Evolutionary conservation across 352 stramenopile genomes (phyloP).

Genomic region (Pythium brassicae): DNA sequence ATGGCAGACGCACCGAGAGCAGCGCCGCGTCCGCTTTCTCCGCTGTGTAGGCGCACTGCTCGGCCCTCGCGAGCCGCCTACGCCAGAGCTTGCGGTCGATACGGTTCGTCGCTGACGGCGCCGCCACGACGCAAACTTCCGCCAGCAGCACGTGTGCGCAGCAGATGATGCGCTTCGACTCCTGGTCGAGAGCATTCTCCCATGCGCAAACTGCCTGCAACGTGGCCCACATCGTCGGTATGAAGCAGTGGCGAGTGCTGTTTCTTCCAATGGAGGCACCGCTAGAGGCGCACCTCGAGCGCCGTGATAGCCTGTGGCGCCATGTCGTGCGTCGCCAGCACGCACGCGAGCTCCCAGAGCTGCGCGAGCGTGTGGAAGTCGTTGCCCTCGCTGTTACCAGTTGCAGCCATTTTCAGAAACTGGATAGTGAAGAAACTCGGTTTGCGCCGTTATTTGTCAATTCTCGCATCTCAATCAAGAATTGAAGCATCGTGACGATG

Average conservation of each 20-base stretch:
- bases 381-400: too few species aligned
- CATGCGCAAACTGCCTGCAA: constrained; percentile 26
- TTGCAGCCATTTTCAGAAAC: neutral
- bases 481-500: neutral
- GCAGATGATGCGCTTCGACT: constrained; percentile 19
- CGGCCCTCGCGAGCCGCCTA: constrained; percentile 39
- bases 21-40: constrained; percentile 15
- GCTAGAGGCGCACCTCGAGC: constrained; percentile 33
- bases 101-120: constrained; percentile 32
- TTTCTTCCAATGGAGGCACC: neutral
- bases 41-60: constrained; percentile 32
- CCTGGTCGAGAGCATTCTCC: constrained; percentile 4
- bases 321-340: constrained; percentile 37
- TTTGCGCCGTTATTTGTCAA: neutral
- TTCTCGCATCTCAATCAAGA: neutral
- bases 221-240: too few species aligned
- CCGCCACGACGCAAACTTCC: constrained; percentile 48
- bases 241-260: too few species aligned
- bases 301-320: constrained; percentile 32
- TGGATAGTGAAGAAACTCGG: neutral
- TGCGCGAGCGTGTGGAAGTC: constrained; percentile 20
- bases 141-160: constrained; percentile 46
- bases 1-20: neutral
- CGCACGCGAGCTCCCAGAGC: constrained; percentile 59
- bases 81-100: constrained; percentile 45